Percentiles rank a stretch among this genome's conserved stretches.
phyloP scores from a whole-genome alignment of 352 stramenopile genomes.

The Globisporangium cystogenes region DNA sequence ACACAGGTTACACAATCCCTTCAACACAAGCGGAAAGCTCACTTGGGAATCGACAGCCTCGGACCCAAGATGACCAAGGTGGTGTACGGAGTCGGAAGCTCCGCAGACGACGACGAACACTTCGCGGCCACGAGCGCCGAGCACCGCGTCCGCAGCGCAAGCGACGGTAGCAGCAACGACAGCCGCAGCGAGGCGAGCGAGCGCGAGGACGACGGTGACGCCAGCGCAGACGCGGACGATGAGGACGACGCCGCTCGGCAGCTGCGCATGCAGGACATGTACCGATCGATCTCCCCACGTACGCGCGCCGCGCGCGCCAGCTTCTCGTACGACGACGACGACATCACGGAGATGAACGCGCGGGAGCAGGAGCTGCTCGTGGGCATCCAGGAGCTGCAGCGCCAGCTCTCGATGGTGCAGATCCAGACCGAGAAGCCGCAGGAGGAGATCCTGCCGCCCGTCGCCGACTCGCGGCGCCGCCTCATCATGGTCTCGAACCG shows the following conservation, averaged over 20 bases:
- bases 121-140: slow-evolving; percentile 7
- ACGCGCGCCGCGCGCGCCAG: slow-evolving; percentile 10
- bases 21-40: too few relatives aligned
- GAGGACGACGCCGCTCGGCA: slow-evolving; percentile 13
- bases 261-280: slow-evolving; percentile 21
- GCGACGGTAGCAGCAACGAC: slow-evolving; percentile 2
- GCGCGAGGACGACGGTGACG: slow-evolving; percentile 8
- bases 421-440: slow-evolving; percentile 76
- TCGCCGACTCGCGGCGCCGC: slow-evolving; percentile 53
- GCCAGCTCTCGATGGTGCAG: slow-evolving; percentile 84
- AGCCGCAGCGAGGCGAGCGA: neutral
- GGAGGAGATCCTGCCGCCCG: slow-evolving; percentile 60
- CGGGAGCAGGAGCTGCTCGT: slow-evolving; percentile 85
- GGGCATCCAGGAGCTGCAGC: slow-evolving; percentile 90
- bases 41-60: neutral
- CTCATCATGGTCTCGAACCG: slow-evolving; percentile 91
- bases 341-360: slow-evolving; percentile 70
- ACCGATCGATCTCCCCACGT: slow-evolving; percentile 21
- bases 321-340: slow-evolving; percentile 53
- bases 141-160: slow-evolving; percentile 5
- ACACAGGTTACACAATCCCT: too few relatives aligned
- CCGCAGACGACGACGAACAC: slow-evolving; percentile 6
- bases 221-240: neutral
- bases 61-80: slow-evolving; percentile 3
- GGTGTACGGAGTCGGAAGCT: neutral